Percentiles rank a stretch among this genome's conserved stretches.
These are phyloP conservation scores for Astrothelium subdiscretum DNA, from an alignment of 495 filamentous ascomycete genomes.

Conservation along the genomic window DNA sequence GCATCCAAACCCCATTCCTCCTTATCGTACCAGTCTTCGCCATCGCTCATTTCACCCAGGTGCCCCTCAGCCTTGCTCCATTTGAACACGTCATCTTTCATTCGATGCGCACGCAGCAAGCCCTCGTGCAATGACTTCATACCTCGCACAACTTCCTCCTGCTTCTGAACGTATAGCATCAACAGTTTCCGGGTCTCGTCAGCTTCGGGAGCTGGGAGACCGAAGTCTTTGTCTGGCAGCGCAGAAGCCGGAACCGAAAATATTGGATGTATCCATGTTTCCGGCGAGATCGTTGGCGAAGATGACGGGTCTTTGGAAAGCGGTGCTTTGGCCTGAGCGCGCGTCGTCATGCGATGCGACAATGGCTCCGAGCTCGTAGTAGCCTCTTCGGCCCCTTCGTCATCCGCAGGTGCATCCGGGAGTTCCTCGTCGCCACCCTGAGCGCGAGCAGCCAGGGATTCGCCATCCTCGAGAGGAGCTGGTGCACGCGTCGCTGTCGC, in stretches of 20 bases:
- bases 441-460: neutral
- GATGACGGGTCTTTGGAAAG: slow-evolving; percentile 32
- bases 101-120: slow-evolving; percentile 63
- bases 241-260: slow-evolving; percentile 63
- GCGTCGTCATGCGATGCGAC: slow-evolving; percentile 58
- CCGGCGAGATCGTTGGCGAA: slow-evolving; percentile 27
- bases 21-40: slow-evolving; percentile 23
- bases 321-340: slow-evolving; percentile 47
- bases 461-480: neutral
- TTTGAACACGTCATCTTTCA: slow-evolving; percentile 66
- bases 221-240: slow-evolving; percentile 65
- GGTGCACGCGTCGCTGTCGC: neutral
- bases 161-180: slow-evolving; percentile 81
- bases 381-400: neutral
- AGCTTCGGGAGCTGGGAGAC: slow-evolving; percentile 69
- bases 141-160: slow-evolving; percentile 84
- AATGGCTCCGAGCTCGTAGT: neutral
- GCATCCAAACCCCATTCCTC: slow-evolving; percentile 14
- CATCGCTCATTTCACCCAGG: slow-evolving; percentile 31
- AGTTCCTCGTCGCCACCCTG: neutral
- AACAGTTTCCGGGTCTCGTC: slow-evolving; percentile 79
- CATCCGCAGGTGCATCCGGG: neutral
- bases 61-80: slow-evolving; percentile 89
- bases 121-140: slow-evolving; percentile 63
- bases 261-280: slow-evolving; percentile 61